Conservation (phyloP, 1,139 yeast species). For the Geotrichum australiense region DNA sequence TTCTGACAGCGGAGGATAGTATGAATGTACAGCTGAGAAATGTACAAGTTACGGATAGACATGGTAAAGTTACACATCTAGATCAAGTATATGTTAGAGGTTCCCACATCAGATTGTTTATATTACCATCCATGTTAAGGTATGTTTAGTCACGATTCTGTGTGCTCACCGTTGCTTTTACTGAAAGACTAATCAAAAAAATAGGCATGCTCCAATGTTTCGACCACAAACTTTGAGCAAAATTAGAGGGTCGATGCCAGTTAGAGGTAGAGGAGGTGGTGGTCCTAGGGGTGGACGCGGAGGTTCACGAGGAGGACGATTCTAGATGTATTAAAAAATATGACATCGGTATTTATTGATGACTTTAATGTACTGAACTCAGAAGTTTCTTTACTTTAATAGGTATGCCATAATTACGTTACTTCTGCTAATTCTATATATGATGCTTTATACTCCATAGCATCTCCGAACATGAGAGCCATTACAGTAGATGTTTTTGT, state of each 20-base stretch:
- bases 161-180: neutral
- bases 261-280: constrained; percentile 24
- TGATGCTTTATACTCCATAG: too few species aligned
- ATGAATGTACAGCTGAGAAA: constrained; percentile 88
- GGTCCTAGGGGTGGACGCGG: constrained; percentile 24
- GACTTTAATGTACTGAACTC: neutral
- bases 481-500: too few species aligned
- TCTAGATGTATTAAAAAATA: constrained; percentile 1
- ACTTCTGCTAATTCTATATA: too few species aligned
- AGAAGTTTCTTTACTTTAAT: too few species aligned
- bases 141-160: constrained; percentile 15
- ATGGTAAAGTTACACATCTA: constrained; percentile 70
- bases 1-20: constrained; percentile 56
- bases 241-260: constrained; percentile 23
- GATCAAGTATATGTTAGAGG: constrained; percentile 90
- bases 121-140: constrained; percentile 76
- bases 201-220: constrained; percentile 79
- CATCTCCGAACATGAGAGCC: too few species aligned
- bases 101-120: constrained; percentile 75
- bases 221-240: constrained; percentile 37
- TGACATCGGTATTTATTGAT: neutral
- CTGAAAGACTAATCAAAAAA: too few species aligned
- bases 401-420: too few species aligned
- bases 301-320: constrained; percentile 19
- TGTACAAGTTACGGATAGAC: constrained; percentile 69